Conservation (phyloP, 345 rosid species). For the Linum trigynum region DNA sequence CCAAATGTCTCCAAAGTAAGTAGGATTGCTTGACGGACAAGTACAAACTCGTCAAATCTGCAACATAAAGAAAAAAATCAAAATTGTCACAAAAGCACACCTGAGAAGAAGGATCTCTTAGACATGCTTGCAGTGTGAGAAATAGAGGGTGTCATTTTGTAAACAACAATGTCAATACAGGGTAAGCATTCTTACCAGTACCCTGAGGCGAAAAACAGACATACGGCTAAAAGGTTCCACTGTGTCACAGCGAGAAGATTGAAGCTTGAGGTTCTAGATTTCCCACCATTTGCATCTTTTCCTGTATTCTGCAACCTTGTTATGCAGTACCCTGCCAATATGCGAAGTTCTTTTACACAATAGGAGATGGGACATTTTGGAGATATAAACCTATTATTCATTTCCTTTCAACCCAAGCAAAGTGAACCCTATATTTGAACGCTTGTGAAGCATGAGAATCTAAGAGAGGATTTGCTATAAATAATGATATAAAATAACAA, state of each 20-base stretch:
- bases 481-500: not conserved
- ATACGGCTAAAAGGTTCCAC: constrained; percentile 73
- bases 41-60: constrained; percentile 91
- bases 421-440: too few relatives aligned
- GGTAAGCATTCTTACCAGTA: constrained; percentile 49
- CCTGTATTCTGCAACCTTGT: constrained; percentile 47
- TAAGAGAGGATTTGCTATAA: too few relatives aligned
- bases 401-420: too few relatives aligned
- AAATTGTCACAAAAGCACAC: constrained; percentile 58
- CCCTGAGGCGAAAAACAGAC: constrained; percentile 82
- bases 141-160: not conserved
- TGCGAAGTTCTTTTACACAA: not conserved
- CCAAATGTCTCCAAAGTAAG: constrained; percentile 84
- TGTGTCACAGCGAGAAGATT: constrained; percentile 59
- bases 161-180: not conserved
- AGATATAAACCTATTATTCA: too few relatives aligned
- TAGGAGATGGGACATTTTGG: not conserved
- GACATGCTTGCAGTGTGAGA: not conserved
- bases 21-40: constrained; percentile 81
- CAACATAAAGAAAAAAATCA: constrained; percentile 12
- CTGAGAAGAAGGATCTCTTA: constrained; percentile 20
- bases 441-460: too few relatives aligned
- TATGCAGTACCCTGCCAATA: constrained; percentile 73
- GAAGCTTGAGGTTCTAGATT: constrained; percentile 19
- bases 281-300: constrained; percentile 21